Base-by-base conservation (phyloP, 306 rosid species). In the Prunus davidiana region DNA sequence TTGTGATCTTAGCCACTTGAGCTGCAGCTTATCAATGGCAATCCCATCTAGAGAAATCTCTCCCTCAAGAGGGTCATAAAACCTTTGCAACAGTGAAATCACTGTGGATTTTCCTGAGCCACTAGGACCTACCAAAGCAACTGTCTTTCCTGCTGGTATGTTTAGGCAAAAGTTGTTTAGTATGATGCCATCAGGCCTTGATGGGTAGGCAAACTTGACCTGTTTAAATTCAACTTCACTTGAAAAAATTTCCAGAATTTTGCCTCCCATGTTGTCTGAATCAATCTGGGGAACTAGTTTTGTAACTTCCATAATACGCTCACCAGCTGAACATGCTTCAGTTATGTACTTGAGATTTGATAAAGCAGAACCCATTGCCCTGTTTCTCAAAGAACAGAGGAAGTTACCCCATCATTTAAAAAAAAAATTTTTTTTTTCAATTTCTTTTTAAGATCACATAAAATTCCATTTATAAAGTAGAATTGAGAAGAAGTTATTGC, bases 1-100 rank as follows among this genome's bases (percentile, higher is more conserved):
- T 60, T 67, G 67, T 8, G 83, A 80, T 60, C 83, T 74, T 28
- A 80, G 38, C 83, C 79, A 73, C 12, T 80, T 80, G 5, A 80
- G 75, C 18, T 67, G 79, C 28, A 80, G 5, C 68, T 74, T 73
- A 25, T 80, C 64, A 60, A 74, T 74, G 25, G 75, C 45, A 47
- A 67, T 3, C 13, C 75, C 75, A 68, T 80, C 78, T 3, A 80
- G 34, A 46, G 74, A 47, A 58, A 80, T 74, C 58, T 74, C 71
- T 32, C 83, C 83, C 20, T 68, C 79, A 22, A 74, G 30, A 18
- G 79, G 79, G 9, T 68, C 60, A 60, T 80, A 80, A 4, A 80
- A 80, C n/a, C 83, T 67, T 50, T 80, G 83, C 45, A 74, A 5
- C 41, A 74, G 38, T 1, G 60, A 22, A 2, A 56, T 47, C 2